Percentiles rank a stretch among this genome's conserved stretches.
phyloP scores from a whole-genome alignment of 208 protist genomes.

The Novymonas esmeraldas region DNA sequence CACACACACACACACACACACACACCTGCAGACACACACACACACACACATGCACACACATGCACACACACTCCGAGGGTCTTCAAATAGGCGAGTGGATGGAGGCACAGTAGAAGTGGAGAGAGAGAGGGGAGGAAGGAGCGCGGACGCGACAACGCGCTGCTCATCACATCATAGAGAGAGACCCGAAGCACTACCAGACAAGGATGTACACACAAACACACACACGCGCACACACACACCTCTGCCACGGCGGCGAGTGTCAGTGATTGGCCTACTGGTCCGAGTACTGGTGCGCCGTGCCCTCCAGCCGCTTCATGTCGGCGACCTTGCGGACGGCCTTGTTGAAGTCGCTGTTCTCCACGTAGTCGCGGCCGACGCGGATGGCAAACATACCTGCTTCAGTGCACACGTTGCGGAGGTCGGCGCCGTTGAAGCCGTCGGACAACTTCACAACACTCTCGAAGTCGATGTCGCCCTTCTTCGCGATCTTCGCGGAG shows the following conservation, averaged over 20 bases:
- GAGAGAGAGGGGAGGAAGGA: not conserved
- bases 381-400: slow-evolving; percentile 99
- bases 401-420: slow-evolving; percentile 99
- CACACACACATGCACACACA: not conserved
- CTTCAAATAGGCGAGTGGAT: not conserved
- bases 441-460: slow-evolving; percentile 98
- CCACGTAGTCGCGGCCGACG: slow-evolving; percentile 96
- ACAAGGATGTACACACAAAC: not conserved
- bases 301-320: slow-evolving; percentile 98
- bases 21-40: not conserved
- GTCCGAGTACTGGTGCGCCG: slow-evolving; percentile 86
- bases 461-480: slow-evolving; percentile 99
- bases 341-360: slow-evolving; percentile 99
- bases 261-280: no score
- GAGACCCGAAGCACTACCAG: no score
- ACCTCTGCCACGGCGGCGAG: no score
- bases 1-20: not conserved
- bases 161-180: no score
- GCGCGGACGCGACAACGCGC: not conserved
- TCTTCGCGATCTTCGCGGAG: slow-evolving; percentile 94
- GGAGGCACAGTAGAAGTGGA: not conserved
- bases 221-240: not conserved
- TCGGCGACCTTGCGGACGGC: slow-evolving; percentile 98
- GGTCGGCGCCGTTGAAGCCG: slow-evolving; percentile 99
- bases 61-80: not conserved